Base-by-base conservation (phyloP, 345 rosid genomes). In the Fremontodendron californicum region DNA sequence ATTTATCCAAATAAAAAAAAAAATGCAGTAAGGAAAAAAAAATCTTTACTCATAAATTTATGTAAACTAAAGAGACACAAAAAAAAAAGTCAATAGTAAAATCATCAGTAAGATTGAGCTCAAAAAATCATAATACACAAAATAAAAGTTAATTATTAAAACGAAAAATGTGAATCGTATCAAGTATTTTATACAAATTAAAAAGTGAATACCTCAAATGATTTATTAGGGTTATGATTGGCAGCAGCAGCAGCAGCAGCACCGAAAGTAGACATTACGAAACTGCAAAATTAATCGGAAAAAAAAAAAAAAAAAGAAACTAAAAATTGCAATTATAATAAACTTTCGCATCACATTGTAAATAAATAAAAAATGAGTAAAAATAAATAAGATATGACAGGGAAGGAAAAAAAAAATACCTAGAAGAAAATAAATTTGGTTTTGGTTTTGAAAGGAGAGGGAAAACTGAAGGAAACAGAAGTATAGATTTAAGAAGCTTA, bases 191-290 rank as follows among this genome's bases (percentile, higher is more conserved):
- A 23, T 9, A 48, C 3, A 40, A 39, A 66, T 42, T 13, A 42
- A 52, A 43, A 19, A 25, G 1, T 1, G 16, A 49, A 5, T 81
- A 92, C 98, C 95, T 90, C 98, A 63, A 85, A 66, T 8, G 97
- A 94, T 84, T 94, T 94, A 79, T 94, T 90, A 79, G 95, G 97
- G 87, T 93, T 92, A 12, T 81, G 69, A 84, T 83, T 90, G 5
- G 87, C 68, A 23, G 77, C 48, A 0, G 93, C 72, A 18, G 87
- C 68, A 23, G 77, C 48, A 0, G 93, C 72, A 18, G 85, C 71
- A 63, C 93, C 88, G 68, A 92, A 92, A 71, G 86, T 72, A 64
- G 97, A 86, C 97, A 93, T 92, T 66, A 18, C 23, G 68, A 77
- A 55, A 65, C 71, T 62, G 70, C 46, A 16, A 15, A 9, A 33